These are phyloP conservation scores for Royoungia palumana DNA, from an alignment of 768 basidiomycete genomes.

Conservation along the genomic window DNA sequence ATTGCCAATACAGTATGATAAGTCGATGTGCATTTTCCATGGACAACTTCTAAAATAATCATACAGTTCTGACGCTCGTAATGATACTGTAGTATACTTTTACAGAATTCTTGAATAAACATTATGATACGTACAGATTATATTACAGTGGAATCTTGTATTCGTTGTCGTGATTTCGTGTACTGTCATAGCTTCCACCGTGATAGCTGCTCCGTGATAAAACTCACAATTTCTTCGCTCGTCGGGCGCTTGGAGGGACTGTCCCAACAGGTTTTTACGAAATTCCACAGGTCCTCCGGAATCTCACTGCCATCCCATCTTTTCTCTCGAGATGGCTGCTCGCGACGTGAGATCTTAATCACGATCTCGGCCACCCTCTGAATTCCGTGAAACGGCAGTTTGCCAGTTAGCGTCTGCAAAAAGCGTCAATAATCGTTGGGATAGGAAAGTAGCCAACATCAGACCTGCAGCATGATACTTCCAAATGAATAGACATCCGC, in stretches of 20 bases:
- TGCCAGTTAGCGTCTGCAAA: constrained; percentile 21
- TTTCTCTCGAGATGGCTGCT: constrained; percentile 7
- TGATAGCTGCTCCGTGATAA: constrained; percentile 11
- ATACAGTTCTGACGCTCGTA: too few relatives aligned
- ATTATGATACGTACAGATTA: too few relatives aligned
- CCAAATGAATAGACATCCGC: constrained; percentile 31
- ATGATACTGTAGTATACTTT: too few relatives aligned
- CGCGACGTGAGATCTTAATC: constrained; percentile 15
- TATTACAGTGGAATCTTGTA: background rate
- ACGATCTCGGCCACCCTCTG: constrained; percentile 22
- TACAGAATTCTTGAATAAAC: too few relatives aligned
- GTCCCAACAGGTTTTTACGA: constrained; percentile 23
- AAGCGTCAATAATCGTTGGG: background rate
- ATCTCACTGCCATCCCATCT: constrained; percentile 25
- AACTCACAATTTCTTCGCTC: constrained; percentile 7
- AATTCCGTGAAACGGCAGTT: constrained; percentile 21
- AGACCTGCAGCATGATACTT: constrained; percentile 29
- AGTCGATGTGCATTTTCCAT: too few relatives aligned
- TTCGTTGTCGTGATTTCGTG: too few relatives aligned
- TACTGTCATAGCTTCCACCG: background rate
- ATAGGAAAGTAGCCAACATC: background rate
- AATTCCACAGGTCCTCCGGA: constrained; percentile 21
- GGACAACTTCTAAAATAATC: too few relatives aligned
- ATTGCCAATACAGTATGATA: too few relatives aligned
- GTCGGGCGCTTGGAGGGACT: constrained; percentile 16